phyloP scores from a whole-genome alignment of 179 eudicot species.

The Vitellaria paradoxa region DNA sequence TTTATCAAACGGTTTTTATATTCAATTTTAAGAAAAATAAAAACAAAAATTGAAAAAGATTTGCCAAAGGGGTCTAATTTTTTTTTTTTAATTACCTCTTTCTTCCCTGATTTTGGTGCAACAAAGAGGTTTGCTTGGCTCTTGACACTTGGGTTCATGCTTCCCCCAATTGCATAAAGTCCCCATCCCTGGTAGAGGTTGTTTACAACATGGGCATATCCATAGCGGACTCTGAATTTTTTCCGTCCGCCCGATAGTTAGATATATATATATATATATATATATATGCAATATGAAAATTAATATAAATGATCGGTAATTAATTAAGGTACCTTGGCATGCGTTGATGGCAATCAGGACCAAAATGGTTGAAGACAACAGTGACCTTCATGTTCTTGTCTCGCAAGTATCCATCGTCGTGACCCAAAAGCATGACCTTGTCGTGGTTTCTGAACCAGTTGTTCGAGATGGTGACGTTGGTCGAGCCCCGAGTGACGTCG shows the following conservation, averaged over 20 bases:
- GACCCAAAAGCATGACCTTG: constrained; percentile 92
- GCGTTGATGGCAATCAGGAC: constrained; percentile 75
- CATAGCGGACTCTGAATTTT: constrained; percentile 60
- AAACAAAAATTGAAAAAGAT: no score
- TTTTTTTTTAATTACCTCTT: constrained; percentile 73
- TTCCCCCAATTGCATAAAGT: constrained; percentile 83
- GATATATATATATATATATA: background rate
- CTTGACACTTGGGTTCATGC: constrained; percentile 79
- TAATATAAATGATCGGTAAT: no score
- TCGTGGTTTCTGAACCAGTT: constrained; percentile 80
- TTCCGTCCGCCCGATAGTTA: background rate
- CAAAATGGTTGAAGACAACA: constrained; percentile 75
- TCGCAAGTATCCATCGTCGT: constrained; percentile 54
- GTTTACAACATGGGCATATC: constrained; percentile 94
- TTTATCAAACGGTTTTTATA: no score
- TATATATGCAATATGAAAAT: no score
- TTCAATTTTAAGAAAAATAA: no score
- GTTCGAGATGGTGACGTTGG: constrained; percentile 72
- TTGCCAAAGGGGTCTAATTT: no score
- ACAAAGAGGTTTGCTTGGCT: constrained; percentile 79
- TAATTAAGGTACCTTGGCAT: constrained; percentile 68
- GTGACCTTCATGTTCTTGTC: constrained; percentile 85
- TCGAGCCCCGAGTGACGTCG: constrained; percentile 78
- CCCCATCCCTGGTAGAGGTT: constrained; percentile 87
- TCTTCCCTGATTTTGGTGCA: constrained; percentile 54